Base-by-base conservation (phyloP, 495 filamentous ascomycete species). In the Astrothelium macrocarpum region DNA sequence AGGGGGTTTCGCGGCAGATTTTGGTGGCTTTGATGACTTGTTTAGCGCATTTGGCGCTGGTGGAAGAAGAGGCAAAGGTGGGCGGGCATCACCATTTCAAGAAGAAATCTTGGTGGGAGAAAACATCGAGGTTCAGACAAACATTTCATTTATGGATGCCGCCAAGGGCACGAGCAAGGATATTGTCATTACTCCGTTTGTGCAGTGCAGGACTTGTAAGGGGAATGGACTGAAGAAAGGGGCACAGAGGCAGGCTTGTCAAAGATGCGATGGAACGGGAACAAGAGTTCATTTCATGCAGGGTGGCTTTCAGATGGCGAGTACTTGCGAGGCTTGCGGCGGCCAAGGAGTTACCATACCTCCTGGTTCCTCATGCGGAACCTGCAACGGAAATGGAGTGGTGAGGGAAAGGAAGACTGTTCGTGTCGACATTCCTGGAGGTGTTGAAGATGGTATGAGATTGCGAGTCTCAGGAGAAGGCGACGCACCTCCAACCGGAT, bases 361-460 rank as follows among this genome's bases (percentile, higher is more conserved):
- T 11, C 82, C 80, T 62, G 90, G 90, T 20, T 86, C 83, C 12
- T 88, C 92, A 71, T 98, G 94, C 75, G 77, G 80, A 26, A 79
- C 82, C 10, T 98, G 94, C 74, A 71, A 75, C 39, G 94, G 94
- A 29, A 82, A 87, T 61, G 95, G 94, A 43, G 90, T 91, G 28
- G 76, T 85, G 7, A 79, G 88, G 63, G 90, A 93, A 66, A 79
- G 84, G 28, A 89, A 90, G 77, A 89, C 87, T 7, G 79, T 97
- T 60, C 85, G 79, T 49, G 81, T 97, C 23, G 91, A 97, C 67
- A 96, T 98, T 59, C 94, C 94, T 18, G 89, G 87, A 16, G 94
- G 94, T 66, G 87, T 98, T 36, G 94, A 96, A 68, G 93, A 97
- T 77, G 91, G 94, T 43, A 96, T 97, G 92, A 82, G 88, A 53